A percentile compares a stretch with the other conserved stretches of the same genome.
These are phyloP conservation scores for Fistulina hepatica DNA, from an alignment of 1,284 basidiomycete species.

Conservation along the genomic window DNA sequence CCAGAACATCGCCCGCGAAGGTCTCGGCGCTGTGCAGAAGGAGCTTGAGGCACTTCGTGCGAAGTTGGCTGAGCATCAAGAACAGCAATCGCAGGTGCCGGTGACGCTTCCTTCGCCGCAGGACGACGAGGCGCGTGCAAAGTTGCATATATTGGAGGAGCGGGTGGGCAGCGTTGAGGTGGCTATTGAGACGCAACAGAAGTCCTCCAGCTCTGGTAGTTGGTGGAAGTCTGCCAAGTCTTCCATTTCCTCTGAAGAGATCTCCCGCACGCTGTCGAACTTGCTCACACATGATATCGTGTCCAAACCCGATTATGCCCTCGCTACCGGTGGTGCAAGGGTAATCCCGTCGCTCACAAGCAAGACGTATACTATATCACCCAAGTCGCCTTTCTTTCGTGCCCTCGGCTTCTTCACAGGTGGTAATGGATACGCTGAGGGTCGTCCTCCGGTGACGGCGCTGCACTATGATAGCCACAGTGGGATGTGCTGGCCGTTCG, in stretches of 20 bases:
- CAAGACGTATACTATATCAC: slow-evolving; percentile 55
- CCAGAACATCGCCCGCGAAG: slow-evolving; percentile 33
- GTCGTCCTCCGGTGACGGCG: slow-evolving; percentile 74
- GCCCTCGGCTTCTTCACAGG: slow-evolving; percentile 44
- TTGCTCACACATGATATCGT: slow-evolving; percentile 65
- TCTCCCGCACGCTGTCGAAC: slow-evolving; percentile 58
- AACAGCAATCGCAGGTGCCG: slow-evolving; percentile 15
- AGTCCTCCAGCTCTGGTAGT: slow-evolving; percentile 26
- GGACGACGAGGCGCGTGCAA: slow-evolving; percentile 47
- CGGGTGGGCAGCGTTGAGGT: slow-evolving; percentile 54
- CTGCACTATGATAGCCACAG: slow-evolving; percentile 73
- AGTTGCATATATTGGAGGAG: slow-evolving; percentile 47
- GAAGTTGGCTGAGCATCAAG: slow-evolving; percentile 37
- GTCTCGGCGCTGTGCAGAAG: slow-evolving; percentile 37
- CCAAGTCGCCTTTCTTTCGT: background rate
- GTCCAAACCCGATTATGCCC: slow-evolving; percentile 75
- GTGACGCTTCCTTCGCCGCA: slow-evolving; percentile 18
- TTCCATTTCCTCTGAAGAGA: slow-evolving; percentile 50
- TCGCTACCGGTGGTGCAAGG: slow-evolving; percentile 72
- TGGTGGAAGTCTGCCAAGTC: slow-evolving; percentile 72
- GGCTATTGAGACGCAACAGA: slow-evolving; percentile 56
- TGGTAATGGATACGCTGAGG: slow-evolving; percentile 49
- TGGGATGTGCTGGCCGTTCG: slow-evolving; percentile 92
- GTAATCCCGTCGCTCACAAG: slow-evolving; percentile 78
- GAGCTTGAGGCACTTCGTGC: slow-evolving; percentile 45